Percentiles rank a stretch among this genome's conserved stretches.
Evolutionary conservation across 345 rosid genomes (phyloP).

Genomic region (Rhodamnia argentea): DNA sequence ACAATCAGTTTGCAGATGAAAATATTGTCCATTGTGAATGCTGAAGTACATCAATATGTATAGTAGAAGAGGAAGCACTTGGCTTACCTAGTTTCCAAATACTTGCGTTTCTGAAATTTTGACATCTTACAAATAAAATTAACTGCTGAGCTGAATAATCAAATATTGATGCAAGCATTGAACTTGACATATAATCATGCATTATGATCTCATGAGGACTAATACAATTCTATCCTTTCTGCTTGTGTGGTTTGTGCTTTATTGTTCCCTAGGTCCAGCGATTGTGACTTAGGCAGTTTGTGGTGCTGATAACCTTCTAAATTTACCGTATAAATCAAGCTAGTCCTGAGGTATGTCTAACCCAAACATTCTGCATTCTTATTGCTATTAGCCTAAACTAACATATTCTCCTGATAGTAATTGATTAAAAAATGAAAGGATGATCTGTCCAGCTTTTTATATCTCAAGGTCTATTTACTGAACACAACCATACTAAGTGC

Average conservation of each 20-base stretch:
- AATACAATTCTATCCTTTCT: neutral
- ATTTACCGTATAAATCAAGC: neutral
- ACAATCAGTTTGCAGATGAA: neutral
- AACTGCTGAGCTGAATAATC: neutral
- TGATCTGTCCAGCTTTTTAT: neutral
- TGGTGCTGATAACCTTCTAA: neutral
- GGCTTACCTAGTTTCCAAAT: neutral
- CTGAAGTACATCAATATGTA: neutral
- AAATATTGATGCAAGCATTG: neutral
- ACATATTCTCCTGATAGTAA: neutral
- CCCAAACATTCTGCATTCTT: neutral
- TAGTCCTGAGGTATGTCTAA: neutral
- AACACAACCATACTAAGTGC: neutral
- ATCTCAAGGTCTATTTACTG: neutral
- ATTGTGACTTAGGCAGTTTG: neutral
- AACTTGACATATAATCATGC: neutral
- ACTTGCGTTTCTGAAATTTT: neutral
- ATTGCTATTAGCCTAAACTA: neutral
- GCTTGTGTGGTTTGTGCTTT: neutral
- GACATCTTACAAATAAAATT: neutral
- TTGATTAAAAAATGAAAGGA: neutral
- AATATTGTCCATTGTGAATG: neutral
- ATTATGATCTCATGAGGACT: neutral
- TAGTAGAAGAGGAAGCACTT: neutral
- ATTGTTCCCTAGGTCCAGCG: neutral